Base-by-base conservation (phyloP, 495 filamentous ascomycete genomes). In the Durotheca rogersii region DNA sequence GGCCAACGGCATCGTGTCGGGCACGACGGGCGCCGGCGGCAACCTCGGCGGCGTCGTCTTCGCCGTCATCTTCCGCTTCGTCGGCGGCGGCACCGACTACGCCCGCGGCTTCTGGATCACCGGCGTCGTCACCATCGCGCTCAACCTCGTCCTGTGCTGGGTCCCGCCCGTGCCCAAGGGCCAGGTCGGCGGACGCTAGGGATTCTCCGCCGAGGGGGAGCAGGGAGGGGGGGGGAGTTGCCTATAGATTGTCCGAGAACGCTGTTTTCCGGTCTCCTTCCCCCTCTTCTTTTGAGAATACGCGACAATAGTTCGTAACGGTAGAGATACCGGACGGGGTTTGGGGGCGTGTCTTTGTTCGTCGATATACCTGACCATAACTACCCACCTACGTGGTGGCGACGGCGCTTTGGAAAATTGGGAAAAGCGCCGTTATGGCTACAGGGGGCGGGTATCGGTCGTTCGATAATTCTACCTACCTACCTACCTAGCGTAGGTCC, bases 31-130 rank as follows among this genome's bases (percentile, higher is more conserved):
- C 6, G 90, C 85, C 0, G 72, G 81, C 9, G 90, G 90, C 1
- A 96, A 95, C 53, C 59, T 96, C 4, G 90, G 90, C 1, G 90
- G 90, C 14, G 84, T 95, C 29, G 73, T 93, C 46, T 95, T 94
- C 65, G 83, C 87, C 12, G 81, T 95, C 41, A 81, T 96, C 51
- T 93, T 96, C 74, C 73, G 90, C 44, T 93, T 90, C 67, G 69
- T 71, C 58, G 68, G 62, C 15, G 76, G 77, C 37, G 82, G 81
- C 2, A 73, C 61, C 0, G 61, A 84, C 46, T 95, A 90, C 50
- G 78, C 74, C 2, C 80, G 76, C 61, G 80, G 76, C 6, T 78
- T 93, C 61, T 91, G 88, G 88, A 85, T 92, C 45, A 88, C 90
- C 43, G 89, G 89, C 11, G 71, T 84, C n/a, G 81, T 94, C 6